Evolutionary conservation across 2,329 filamentous ascomycete species (phyloP).

Genomic region (Ophiocordyceps camponoti-floridani): DNA sequence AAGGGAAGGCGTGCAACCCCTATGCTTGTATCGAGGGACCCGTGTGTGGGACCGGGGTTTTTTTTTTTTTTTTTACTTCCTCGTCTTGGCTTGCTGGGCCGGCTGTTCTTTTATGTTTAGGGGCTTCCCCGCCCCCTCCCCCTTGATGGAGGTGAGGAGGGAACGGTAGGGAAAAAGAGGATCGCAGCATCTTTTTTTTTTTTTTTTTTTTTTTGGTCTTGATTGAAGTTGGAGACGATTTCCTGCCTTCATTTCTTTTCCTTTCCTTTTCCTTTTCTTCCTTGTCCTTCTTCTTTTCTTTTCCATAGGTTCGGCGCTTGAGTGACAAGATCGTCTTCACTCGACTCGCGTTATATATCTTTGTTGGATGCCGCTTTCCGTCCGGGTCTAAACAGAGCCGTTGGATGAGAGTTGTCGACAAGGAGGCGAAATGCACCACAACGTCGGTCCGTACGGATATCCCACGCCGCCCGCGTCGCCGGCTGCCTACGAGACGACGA

Average conservation of each 20-base stretch:
- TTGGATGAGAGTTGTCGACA: background rate
- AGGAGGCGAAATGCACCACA: constrained; percentile 30
- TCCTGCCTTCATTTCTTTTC: background rate
- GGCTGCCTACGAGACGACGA: constrained; percentile 30
- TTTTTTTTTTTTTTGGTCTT: constrained; percentile 4
- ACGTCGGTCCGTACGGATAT: constrained; percentile 37
- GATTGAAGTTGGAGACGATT: too few relatives aligned
- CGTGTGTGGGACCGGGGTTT: too few relatives aligned
- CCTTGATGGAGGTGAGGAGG: background rate
- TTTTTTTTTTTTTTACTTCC: too few relatives aligned
- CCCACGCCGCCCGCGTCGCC: constrained; percentile 40
- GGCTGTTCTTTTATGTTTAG: too few relatives aligned
- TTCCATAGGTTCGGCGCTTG: background rate
- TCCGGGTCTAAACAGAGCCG: background rate
- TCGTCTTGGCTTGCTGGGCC: too few relatives aligned
- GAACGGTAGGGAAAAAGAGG: background rate
- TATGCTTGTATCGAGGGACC: too few relatives aligned
- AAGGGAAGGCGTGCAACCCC: background rate
- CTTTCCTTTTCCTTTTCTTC: background rate
- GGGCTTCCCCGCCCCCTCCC: too few relatives aligned
- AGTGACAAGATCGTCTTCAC: too few relatives aligned
- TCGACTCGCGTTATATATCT: too few relatives aligned
- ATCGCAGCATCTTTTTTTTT: constrained; percentile 8
- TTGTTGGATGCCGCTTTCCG: background rate
- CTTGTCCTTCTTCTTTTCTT: background rate